Percentiles rank a stretch among this genome's conserved stretches.
phyloP scores from a whole-genome alignment of 768 basidiomycete genomes.

The Russula brevipes region DNA sequence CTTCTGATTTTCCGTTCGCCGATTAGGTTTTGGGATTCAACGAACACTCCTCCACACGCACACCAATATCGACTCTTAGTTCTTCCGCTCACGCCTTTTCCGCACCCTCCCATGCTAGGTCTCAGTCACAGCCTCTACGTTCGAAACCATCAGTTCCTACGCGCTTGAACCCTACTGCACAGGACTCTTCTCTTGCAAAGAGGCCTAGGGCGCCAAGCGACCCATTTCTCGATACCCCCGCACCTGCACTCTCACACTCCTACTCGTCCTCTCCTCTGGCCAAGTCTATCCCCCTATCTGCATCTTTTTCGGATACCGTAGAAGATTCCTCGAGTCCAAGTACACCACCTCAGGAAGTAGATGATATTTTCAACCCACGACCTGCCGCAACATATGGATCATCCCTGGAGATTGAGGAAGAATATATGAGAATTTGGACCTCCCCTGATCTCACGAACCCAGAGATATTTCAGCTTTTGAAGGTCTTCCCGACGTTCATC shows the following conservation, averaged over 20 bases:
- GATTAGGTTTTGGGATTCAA: slow-evolving; percentile 66
- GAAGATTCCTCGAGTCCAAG: slow-evolving; percentile 42
- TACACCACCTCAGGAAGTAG: slow-evolving; percentile 36
- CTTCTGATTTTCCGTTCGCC: slow-evolving; percentile 17
- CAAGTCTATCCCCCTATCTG: slow-evolving; percentile 30
- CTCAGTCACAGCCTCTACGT: slow-evolving; percentile 51
- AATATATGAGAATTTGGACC: slow-evolving; percentile 72
- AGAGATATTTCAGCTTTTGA: slow-evolving; percentile 63
- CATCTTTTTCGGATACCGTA: slow-evolving; percentile 32
- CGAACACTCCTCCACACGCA: slow-evolving; percentile 40
- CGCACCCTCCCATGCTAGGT: slow-evolving; percentile 46
- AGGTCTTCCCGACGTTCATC: slow-evolving; percentile 74
- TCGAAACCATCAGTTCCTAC: slow-evolving; percentile 29
- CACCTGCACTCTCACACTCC: slow-evolving; percentile 49
- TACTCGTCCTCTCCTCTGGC: slow-evolving; percentile 50
- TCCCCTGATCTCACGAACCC: slow-evolving; percentile 74
- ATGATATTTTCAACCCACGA: slow-evolving; percentile 28
- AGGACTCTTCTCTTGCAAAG: slow-evolving; percentile 46
- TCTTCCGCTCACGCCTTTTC: slow-evolving; percentile 37
- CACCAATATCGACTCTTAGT: slow-evolving; percentile 28
- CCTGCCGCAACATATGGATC: slow-evolving; percentile 27
- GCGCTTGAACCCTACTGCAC: slow-evolving; percentile 34
- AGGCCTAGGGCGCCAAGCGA: slow-evolving; percentile 72
- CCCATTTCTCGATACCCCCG: slow-evolving; percentile 71
- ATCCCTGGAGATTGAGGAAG: slow-evolving; percentile 39